These are phyloP conservation scores for Diutina catenulata DNA, from an alignment of 1,139 yeast species.

Conservation along the genomic window DNA sequence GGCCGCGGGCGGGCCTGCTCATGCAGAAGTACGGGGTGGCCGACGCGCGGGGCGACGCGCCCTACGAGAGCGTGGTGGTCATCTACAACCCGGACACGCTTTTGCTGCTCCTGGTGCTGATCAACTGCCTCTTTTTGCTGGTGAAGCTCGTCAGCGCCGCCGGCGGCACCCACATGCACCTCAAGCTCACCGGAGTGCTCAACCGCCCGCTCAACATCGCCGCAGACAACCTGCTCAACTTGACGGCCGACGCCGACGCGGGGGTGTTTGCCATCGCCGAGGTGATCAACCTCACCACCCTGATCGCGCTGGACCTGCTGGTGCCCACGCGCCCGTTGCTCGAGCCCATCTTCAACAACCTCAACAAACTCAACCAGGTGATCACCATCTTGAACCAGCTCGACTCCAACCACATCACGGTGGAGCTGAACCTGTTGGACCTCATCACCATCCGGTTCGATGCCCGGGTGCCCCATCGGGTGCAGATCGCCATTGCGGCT, in stretches of 20 bases:
- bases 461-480: slow-evolving; percentile 8
- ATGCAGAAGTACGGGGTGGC: neutral
- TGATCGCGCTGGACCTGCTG: neutral
- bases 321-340: slow-evolving; percentile 11
- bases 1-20: neutral
- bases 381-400: slow-evolving; percentile 26
- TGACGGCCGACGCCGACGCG: neutral
- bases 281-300: neutral
- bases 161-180: slow-evolving; percentile 2
- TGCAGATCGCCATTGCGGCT: neutral
- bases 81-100: slow-evolving; percentile 1
- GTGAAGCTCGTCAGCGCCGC: neutral
- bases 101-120: neutral
- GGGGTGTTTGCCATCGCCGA: neutral
- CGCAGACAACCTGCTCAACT: neutral
- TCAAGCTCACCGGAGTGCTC: neutral
- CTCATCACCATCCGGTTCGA: slow-evolving; percentile 21
- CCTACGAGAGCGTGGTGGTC: slow-evolving; percentile 3
- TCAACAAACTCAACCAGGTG: slow-evolving; percentile 22
- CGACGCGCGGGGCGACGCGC: neutral
- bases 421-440: slow-evolving; percentile 19
- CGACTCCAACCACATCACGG: slow-evolving; percentile 16
- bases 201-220: neutral
- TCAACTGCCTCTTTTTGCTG: neutral
- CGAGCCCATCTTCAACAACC: slow-evolving; percentile 17